Base-by-base conservation (phyloP, 148 eudicot genomes). In the Fallopia convolvulus region DNA sequence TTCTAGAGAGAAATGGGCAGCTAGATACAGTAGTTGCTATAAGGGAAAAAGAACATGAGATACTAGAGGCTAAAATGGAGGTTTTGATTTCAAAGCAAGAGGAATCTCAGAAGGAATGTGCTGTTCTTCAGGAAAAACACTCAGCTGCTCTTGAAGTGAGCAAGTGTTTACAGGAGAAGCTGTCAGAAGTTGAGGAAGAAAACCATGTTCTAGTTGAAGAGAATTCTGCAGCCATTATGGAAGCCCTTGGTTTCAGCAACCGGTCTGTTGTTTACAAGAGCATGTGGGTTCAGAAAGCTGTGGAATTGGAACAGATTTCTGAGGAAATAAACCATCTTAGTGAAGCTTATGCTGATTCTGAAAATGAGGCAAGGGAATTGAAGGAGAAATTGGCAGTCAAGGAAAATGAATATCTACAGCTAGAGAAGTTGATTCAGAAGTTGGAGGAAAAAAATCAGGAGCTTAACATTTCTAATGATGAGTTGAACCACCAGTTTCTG, bases 381-480 rank as follows among this genome's bases (percentile, higher is more conserved):
- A 80, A 79, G 77, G 85, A 70, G 65, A 79, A 82, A 77, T 74
- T 92, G 70, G 79, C 80, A 71, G 78, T 85, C 84, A 87, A 85
- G 81, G 90, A 87, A 82, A 76, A 75, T 17, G 95, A 92, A 82
- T 90, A 84, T 84, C 49, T 82, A 78, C 76, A 79, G 40, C 82
- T 92, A 76, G 84, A 80, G 70, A 83, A 87, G 74, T 85, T 84
- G 8, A 48, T 84, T 76, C 26, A 79, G 49, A 82, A 74, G 77
- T 77, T 89, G 81, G 88, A 85, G 61, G 85, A 81, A 78, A 85
- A 82, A 82, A 86, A 88, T 50, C 81, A 47, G 18, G 90, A 83
- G 75, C 83, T 86, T 33, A 81, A 71, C 78, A 84, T 80, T 74
- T 72, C 66, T 65, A 87, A 87, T 80, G 81, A 72, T 76, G 82